A percentile compares a stretch with the other conserved stretches of the same genome.
Evolutionary conservation across 805 yeast genomes (phyloP).

Genomic region (Saccharomycopsis schoenii): DNA sequence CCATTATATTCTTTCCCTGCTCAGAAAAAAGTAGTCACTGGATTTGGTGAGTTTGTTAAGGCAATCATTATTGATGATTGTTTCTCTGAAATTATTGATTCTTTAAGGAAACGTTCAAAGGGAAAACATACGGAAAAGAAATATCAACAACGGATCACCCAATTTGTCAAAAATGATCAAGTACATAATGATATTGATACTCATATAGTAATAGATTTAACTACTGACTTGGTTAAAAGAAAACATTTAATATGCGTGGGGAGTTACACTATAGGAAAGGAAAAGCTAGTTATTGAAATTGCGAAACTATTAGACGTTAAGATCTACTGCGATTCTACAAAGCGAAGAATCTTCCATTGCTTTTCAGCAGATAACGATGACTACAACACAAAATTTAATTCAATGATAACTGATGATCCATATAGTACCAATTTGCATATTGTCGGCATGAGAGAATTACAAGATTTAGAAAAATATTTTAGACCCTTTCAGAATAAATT

Average conservation of each 20-base stretch:
- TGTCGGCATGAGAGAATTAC: slow-evolving; percentile 44
- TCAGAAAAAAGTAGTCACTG: slow-evolving; percentile 56
- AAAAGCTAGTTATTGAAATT: slow-evolving; percentile 62
- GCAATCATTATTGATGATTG: not conserved
- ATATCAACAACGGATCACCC: not conserved
- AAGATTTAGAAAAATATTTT: slow-evolving; percentile 37
- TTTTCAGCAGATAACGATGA: slow-evolving; percentile 23
- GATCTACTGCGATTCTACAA: slow-evolving; percentile 40
- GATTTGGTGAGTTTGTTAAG: slow-evolving; percentile 45
- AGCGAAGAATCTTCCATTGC: slow-evolving; percentile 36
- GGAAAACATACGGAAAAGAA: not conserved
- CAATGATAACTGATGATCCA: slow-evolving; percentile 33
- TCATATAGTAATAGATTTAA: slow-evolving; percentile 1
- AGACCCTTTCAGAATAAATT: slow-evolving; percentile 36
- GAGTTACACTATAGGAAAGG: slow-evolving; percentile 89
- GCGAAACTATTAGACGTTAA: slow-evolving; percentile 44
- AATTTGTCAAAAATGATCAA: not conserved
- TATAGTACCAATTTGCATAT: slow-evolving; percentile 53
- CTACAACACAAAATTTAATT: not conserved
- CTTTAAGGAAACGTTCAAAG: not conserved
- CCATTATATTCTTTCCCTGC: slow-evolving; percentile 70
- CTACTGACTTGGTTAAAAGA: slow-evolving; percentile 14
- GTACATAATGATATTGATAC: too few species aligned
- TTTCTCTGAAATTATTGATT: not conserved
- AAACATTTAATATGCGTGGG: slow-evolving; percentile 62